Percentiles rank a stretch among this genome's conserved stretches.
phyloP scores from a whole-genome alignment of 148 eudicot genomes.

The Mesembryanthemum crystallinum region DNA sequence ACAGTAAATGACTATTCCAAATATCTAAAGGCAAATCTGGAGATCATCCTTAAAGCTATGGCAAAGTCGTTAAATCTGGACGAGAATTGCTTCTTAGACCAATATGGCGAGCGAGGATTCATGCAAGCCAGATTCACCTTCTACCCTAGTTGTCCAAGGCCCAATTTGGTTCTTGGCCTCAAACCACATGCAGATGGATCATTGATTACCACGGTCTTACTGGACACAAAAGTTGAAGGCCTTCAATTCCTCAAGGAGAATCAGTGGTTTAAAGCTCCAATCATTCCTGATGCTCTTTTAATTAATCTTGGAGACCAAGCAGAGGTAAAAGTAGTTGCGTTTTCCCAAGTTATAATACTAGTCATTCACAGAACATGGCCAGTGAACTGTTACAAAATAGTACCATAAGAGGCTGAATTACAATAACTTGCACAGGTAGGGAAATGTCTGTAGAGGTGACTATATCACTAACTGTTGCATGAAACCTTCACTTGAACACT shows the following conservation, averaged over 20 bases:
- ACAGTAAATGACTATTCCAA: conserved; percentile 30
- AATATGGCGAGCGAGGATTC: conserved; percentile 36
- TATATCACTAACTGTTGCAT: too few relatives aligned
- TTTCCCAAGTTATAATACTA: too few relatives aligned
- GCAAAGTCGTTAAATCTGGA: conserved; percentile 43
- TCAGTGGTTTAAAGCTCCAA: conserved; percentile 45
- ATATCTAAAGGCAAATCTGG: conserved; percentile 29
- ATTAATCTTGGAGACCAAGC: conserved; percentile 48
- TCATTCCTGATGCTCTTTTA: conserved; percentile 30
- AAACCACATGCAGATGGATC: conserved; percentile 51
- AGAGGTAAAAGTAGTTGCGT: conserved; percentile 33
- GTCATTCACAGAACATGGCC: too few relatives aligned
- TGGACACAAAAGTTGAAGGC: conserved; percentile 19
- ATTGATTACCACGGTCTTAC: conserved; percentile 37
- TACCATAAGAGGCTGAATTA: not conserved
- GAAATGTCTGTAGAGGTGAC: too few relatives aligned
- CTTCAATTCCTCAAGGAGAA: not conserved
- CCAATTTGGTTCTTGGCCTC: conserved; percentile 52
- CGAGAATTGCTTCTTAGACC: conserved; percentile 40
- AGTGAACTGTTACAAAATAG: too few relatives aligned
- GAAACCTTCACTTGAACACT: not conserved
- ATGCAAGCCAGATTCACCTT: conserved; percentile 41
- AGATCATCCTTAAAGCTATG: conserved; percentile 33
- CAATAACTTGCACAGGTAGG: not conserved
- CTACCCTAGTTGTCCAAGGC: conserved; percentile 42